Base-by-base conservation (phyloP, 805 yeast species). In the Candida incommunis region DNA sequence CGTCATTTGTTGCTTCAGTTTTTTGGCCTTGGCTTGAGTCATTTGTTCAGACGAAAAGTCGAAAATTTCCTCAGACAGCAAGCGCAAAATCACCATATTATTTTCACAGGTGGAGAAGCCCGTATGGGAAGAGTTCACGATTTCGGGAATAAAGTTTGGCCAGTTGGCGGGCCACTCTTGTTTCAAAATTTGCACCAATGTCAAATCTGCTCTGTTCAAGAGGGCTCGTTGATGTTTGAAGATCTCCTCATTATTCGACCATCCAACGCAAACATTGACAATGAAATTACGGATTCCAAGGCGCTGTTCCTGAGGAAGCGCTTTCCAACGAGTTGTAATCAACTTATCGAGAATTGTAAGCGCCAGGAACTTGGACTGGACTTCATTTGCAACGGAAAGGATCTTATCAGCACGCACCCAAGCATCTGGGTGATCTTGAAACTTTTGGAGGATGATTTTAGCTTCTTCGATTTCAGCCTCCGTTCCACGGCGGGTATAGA, bases 151-250 rank as follows among this genome's bases (percentile, higher is more conserved):
- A 57, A 92, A 92, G 56, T 81, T 83, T 18, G 97, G 97, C 99
- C 99, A 92, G 62, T 88, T 83, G 54, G 80, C 85, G 26, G 99
- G 99, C 99, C 99, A 92, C 62, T 92, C 99, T 66, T 92, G 97
- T 59, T 92, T 92, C 58, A 92, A 75, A 44, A 92, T 80, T 58
- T 88, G 94, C 29, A 92, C 98, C 56, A 92, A 70, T 15, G 97
- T 90, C 58, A 92, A 72, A 65, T 92, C 95, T 55, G 88, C 87
- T 63, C 92, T 92, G 68, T 82, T 85, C 59, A 92, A 85, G 58
- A 92, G 71, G 20, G 96, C 79, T 57, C 80, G 80, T 59, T 86
- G 86, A 37, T 73, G 64, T 43, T 71, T 72, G 58, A 88, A 86
- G 25, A 75, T 70, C 7, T 70, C 67, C 48, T 85, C 94, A 59